Evolutionary conservation across 768 basidiomycete genomes (phyloP).

Genomic region (Agaricus subrufescens): DNA sequence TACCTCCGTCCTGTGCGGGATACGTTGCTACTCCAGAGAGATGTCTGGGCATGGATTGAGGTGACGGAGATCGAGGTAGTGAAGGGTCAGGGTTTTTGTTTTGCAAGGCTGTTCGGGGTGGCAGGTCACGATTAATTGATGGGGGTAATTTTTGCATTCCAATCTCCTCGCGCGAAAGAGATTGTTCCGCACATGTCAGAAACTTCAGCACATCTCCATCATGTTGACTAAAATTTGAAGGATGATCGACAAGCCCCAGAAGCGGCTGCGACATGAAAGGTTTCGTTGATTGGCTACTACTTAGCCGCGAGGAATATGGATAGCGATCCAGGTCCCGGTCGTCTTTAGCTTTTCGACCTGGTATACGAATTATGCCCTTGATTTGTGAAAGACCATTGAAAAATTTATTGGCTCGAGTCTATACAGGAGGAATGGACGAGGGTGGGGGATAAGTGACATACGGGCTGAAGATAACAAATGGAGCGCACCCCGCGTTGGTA

Average conservation of each 20-base stretch:
- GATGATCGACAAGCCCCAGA: conserved; percentile 19
- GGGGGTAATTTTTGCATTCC: background rate
- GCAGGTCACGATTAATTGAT: conserved; percentile 2
- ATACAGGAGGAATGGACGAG: background rate
- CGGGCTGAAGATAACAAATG: background rate
- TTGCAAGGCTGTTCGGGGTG: conserved; percentile 2
- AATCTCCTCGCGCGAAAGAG: conserved; percentile 1
- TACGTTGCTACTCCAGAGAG: background rate
- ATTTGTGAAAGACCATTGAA: conserved; percentile 33
- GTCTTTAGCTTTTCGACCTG: conserved; percentile 22
- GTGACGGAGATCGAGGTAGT: background rate
- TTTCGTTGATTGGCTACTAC: conserved; percentile 20
- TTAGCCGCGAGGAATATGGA: conserved; percentile 14
- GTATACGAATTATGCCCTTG: conserved; percentile 30
- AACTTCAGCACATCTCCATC: conserved; percentile 19
- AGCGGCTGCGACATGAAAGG: conserved; percentile 45
- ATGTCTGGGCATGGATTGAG: background rate
- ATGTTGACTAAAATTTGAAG: conserved; percentile 1
- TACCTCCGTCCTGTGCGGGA: background rate
- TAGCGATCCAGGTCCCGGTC: conserved; percentile 14
- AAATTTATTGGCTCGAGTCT: conserved; percentile 28
- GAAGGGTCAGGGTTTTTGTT: conserved; percentile 2
- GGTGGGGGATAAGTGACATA: background rate
- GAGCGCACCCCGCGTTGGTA: conserved; percentile 7
- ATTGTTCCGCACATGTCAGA: conserved; percentile 12